Evolutionary conservation across 441 rosid genomes (phyloP).

Genomic region (Aquilaria agallochum): DNA sequence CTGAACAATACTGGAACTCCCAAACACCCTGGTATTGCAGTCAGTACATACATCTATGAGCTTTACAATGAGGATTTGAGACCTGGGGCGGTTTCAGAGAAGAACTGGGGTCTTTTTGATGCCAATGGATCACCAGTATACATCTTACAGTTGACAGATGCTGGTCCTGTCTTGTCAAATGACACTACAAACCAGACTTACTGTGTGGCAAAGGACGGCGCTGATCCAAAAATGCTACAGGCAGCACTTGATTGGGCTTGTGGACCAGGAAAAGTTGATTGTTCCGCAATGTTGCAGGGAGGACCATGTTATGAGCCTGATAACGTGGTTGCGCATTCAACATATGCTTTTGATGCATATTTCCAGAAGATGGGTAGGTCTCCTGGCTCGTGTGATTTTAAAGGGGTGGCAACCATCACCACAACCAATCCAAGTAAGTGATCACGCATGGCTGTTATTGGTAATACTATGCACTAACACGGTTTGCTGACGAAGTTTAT

Average conservation of each 20-base stretch:
- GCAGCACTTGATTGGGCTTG: slow-evolving; percentile 99
- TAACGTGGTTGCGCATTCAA: slow-evolving; percentile 66
- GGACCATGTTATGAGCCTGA: slow-evolving; percentile 78
- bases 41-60: slow-evolving; percentile 82
- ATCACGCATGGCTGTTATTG: too few relatives aligned
- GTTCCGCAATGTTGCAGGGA: slow-evolving; percentile 71
- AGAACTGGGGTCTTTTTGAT: slow-evolving; percentile 91
- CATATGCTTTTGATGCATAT: slow-evolving; percentile 86
- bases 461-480: too few relatives aligned
- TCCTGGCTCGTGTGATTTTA: slow-evolving; percentile 83
- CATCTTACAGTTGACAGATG: slow-evolving; percentile 68
- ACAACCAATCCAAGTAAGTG: slow-evolving; percentile 85
- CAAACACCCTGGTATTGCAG: slow-evolving; percentile 67
- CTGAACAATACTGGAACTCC: slow-evolving; percentile 92
- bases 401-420: slow-evolving; percentile 82
- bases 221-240: slow-evolving; percentile 84
- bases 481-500: too few relatives aligned
- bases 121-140: slow-evolving; percentile 65
- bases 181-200: slow-evolving; percentile 93
- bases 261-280: slow-evolving; percentile 89
- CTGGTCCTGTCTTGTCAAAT: slow-evolving; percentile 74
- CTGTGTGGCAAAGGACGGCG: slow-evolving; percentile 67
- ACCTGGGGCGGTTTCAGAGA: slow-evolving; percentile 64
- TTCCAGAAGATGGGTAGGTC: slow-evolving; percentile 71
- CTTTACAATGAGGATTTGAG: slow-evolving; percentile 86